A percentile compares a stretch with the other conserved stretches of the same genome.
These are phyloP conservation scores for Apiotrichum montevideense DNA, from an alignment of 1,284 basidiomycete genomes.

Conservation along the genomic window DNA sequence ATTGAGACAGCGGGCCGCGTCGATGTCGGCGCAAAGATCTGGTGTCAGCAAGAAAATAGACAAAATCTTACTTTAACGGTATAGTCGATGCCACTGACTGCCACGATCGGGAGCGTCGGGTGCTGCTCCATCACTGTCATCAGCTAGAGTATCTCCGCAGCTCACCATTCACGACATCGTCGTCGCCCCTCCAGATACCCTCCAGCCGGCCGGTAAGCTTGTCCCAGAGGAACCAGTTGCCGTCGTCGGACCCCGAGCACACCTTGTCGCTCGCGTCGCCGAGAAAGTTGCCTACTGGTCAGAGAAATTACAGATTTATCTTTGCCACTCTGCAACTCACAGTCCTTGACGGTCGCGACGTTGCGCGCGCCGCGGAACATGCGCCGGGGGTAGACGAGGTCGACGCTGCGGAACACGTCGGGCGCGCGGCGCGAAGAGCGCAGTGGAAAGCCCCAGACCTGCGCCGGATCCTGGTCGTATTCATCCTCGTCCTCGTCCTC, in stretches of 20 bases:
- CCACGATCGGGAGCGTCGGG: slow-evolving; percentile 68
- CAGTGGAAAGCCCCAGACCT: neutral
- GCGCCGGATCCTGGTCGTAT: neutral
- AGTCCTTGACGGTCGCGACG: slow-evolving; percentile 83
- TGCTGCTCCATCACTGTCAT: slow-evolving; percentile 64
- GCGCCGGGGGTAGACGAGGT: slow-evolving; percentile 62
- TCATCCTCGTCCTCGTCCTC: slow-evolving; percentile 8
- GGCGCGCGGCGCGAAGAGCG: slow-evolving; percentile 13
- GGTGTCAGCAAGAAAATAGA: neutral
- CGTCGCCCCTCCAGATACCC: slow-evolving; percentile 78
- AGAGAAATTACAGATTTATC: too few species aligned
- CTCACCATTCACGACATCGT: slow-evolving; percentile 64
- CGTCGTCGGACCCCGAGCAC: slow-evolving; percentile 84
- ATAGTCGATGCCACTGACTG: slow-evolving; percentile 81
- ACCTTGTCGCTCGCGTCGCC: slow-evolving; percentile 72
- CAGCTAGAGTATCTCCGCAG: neutral
- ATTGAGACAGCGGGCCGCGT: neutral
- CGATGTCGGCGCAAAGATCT: slow-evolving; percentile 5
- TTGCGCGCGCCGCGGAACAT: slow-evolving; percentile 72
- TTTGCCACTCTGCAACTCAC: slow-evolving; percentile 52
- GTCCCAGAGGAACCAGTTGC: slow-evolving; percentile 67
- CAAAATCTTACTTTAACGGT: slow-evolving; percentile 64
- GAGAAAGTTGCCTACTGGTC: slow-evolving; percentile 66
- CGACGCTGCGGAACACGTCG: slow-evolving; percentile 44
- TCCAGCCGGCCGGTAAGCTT: slow-evolving; percentile 61